These are phyloP conservation scores for Saprolegnia parasitica DNA, from an alignment of 352 stramenopile genomes.

Conservation along the genomic window DNA sequence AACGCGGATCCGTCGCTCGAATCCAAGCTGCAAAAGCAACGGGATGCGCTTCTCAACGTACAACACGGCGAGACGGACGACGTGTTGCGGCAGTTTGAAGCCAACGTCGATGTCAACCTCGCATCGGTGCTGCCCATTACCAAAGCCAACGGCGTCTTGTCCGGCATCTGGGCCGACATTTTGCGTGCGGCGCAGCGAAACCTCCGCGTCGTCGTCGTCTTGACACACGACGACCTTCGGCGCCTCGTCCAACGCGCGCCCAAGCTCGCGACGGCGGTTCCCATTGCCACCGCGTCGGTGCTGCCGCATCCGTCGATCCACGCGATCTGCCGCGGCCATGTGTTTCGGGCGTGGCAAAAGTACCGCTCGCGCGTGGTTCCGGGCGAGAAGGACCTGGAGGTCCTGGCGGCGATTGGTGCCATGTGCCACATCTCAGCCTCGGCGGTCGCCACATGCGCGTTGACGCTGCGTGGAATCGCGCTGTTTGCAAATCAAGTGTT, in stretches of 20 bases:
- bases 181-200: slow-evolving; percentile 5
- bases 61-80: slow-evolving; percentile 27
- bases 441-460: neutral
- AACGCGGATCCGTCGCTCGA: slow-evolving; percentile 3
- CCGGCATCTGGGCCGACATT: slow-evolving; percentile 26
- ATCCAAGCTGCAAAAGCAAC: neutral
- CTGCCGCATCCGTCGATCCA: neutral
- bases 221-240: neutral
- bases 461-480: neutral
- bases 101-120: slow-evolving; percentile 22
- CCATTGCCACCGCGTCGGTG: neutral
- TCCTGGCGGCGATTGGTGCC: neutral
- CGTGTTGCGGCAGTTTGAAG: slow-evolving; percentile 20
- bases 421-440: neutral
- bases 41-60: slow-evolving; percentile 23
- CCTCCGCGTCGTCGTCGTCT: slow-evolving; percentile 7
- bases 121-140: neutral
- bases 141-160: slow-evolving; percentile 16
- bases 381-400: neutral
- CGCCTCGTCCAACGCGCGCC: neutral
- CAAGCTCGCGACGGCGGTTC: neutral
- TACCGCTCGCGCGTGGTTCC: neutral
- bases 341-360: neutral
- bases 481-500: neutral
- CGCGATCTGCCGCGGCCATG: neutral